Conservation (phyloP, 2,329 filamentous ascomycete species). For the Shiraia bambusicola region DNA sequence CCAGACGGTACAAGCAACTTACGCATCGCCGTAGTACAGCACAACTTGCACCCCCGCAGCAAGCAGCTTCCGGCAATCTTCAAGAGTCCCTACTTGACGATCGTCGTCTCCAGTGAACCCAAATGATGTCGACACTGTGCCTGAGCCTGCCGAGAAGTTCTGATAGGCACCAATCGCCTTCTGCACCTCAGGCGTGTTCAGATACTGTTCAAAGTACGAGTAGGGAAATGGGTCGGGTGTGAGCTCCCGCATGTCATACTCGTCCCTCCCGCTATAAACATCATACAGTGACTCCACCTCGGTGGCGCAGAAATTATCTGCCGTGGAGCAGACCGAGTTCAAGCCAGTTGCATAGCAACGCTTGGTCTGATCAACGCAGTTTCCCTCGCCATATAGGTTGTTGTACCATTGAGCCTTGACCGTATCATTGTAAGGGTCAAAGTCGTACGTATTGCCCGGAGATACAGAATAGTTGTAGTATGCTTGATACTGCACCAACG, state of each 20-base stretch:
- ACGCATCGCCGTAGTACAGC: constrained; percentile 51
- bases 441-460: constrained; percentile 61
- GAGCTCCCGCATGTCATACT: constrained; percentile 62
- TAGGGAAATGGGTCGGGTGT: constrained; percentile 60
- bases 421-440: constrained; percentile 54
- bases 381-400: constrained; percentile 61
- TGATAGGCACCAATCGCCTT: constrained; percentile 60
- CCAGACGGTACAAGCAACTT: constrained; percentile 6
- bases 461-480: constrained; percentile 61
- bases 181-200: constrained; percentile 58
- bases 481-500: constrained; percentile 57
- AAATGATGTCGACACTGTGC: constrained; percentile 50
- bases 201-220: constrained; percentile 57
- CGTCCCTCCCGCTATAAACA: constrained; percentile 55
- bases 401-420: constrained; percentile 58
- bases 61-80: constrained; percentile 44
- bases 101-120: constrained; percentile 53
- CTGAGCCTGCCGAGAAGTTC: constrained; percentile 57
- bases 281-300: constrained; percentile 58
- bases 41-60: constrained; percentile 46
- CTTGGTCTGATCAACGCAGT: constrained; percentile 60
- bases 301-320: constrained; percentile 58
- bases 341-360: constrained; percentile 56
- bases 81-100: constrained; percentile 47
- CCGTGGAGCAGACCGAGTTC: constrained; percentile 54